Evolutionary conservation across 106 monocot species (phyloP).

Genomic region (Platanthera zijinensis): DNA sequence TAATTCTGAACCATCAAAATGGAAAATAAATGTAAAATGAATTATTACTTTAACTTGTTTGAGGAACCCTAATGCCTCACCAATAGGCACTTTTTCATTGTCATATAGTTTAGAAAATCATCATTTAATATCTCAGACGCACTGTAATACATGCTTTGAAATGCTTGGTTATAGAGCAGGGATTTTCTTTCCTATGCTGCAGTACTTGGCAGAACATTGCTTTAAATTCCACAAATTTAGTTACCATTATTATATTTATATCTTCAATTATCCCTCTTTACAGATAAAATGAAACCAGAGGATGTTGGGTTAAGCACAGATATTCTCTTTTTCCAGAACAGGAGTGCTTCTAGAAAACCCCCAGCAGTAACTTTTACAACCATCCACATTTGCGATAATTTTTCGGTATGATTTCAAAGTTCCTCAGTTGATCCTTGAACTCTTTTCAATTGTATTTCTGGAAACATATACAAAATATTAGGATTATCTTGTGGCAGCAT

Average conservation of each 20-base stretch:
- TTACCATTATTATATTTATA: neutral
- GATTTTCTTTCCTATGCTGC: neutral
- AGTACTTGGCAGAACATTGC: neutral
- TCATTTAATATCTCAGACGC: neutral
- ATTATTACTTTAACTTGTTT: too few species aligned
- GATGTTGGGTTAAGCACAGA: conserved; percentile 74
- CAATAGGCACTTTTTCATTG: neutral
- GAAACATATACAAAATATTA: neutral
- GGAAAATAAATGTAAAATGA: too few species aligned
- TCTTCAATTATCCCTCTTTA: neutral
- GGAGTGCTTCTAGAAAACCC: conserved; percentile 17
- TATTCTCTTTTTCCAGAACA: conserved; percentile 47
- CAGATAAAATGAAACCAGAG: conserved; percentile 73
- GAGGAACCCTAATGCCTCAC: too few species aligned
- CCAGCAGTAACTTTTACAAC: conserved; percentile 52
- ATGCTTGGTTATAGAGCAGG: too few species aligned
- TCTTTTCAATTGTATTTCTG: neutral
- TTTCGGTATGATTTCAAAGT: conserved; percentile 47
- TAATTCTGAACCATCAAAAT: too few species aligned
- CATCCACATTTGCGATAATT: conserved; percentile 60
- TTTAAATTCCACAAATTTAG: neutral
- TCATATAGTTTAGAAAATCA: neutral
- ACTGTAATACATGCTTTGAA: neutral
- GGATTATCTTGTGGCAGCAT: neutral
- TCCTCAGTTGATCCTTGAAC: neutral